These are phyloP conservation scores for Emergomyces pasteurianus DNA, from an alignment of 2,329 filamentous ascomycete species.

Conservation along the genomic window DNA sequence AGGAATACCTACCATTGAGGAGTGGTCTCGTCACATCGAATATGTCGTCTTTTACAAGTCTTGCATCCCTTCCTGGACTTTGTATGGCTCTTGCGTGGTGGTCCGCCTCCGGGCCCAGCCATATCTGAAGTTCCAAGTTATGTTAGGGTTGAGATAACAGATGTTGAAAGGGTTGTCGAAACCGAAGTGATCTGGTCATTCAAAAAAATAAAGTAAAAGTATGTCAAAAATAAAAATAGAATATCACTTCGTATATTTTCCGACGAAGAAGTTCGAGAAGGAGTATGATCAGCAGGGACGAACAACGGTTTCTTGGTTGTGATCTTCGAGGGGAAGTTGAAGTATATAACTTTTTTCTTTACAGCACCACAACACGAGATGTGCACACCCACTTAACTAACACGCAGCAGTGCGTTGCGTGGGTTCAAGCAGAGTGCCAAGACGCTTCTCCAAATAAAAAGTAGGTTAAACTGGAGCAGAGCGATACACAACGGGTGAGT, in stretches of 20 bases:
- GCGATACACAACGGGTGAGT: background rate
- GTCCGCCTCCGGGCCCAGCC: constrained; percentile 90
- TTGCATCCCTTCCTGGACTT: constrained; percentile 98
- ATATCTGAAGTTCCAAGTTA: constrained; percentile 38
- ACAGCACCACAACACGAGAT: constrained; percentile 2
- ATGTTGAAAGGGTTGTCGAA: background rate
- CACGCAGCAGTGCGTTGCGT: background rate
- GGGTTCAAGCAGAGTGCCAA: constrained; percentile 2
- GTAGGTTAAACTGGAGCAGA: constrained; percentile 1
- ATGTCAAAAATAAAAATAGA: constrained; percentile 1
- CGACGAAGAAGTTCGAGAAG: background rate
- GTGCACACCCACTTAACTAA: background rate
- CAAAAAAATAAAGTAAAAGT: background rate
- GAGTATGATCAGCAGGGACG: constrained; percentile 4
- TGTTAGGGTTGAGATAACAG: background rate
- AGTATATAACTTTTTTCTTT: constrained; percentile 2
- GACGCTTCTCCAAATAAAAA: background rate
- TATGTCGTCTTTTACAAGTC: constrained; percentile 94
- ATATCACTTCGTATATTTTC: background rate
- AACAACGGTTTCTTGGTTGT: background rate
- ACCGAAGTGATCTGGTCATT: background rate
- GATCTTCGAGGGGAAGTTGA: background rate
- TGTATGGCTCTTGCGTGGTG: constrained; percentile 83
- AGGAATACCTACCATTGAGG: constrained; percentile 68
- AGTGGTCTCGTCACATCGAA: constrained; percentile 93